Percentiles rank a stretch among this genome's conserved stretches.
Conservation (phyloP, 495 filamentous ascomycete species). For the Neurospora sp. region DNA sequence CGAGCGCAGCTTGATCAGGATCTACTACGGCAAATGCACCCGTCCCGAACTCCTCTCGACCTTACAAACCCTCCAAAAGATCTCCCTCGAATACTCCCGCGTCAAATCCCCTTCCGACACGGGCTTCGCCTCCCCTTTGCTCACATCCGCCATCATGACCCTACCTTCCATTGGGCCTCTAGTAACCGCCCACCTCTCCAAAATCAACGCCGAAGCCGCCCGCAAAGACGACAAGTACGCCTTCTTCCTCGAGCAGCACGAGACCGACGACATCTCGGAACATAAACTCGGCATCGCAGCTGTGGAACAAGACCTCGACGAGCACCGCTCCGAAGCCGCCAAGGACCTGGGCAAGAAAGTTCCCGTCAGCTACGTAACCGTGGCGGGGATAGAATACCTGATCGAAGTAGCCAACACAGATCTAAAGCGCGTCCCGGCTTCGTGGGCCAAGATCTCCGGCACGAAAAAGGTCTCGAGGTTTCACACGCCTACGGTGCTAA, state of each 20-base stretch:
- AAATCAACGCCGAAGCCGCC: constrained; percentile 79
- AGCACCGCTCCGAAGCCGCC: constrained; percentile 61
- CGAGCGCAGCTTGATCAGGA: constrained; percentile 84
- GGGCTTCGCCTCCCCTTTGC: constrained; percentile 60
- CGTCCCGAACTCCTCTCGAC: constrained; percentile 80
- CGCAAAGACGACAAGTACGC: constrained; percentile 81
- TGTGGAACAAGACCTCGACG: constrained; percentile 78
- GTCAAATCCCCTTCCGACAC: constrained; percentile 56
- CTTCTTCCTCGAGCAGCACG: constrained; percentile 82
- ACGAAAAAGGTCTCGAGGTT: constrained; percentile 91
- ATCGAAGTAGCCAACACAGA: constrained; percentile 78
- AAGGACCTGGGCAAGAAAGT: constrained; percentile 58
- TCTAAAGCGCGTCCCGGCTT: constrained; percentile 79
- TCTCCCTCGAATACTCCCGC: constrained; percentile 60
- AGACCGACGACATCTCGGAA: constrained; percentile 74
- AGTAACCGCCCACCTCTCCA: constrained; percentile 64
- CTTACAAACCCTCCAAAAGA: constrained; percentile 74
- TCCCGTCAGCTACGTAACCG: constrained; percentile 64
- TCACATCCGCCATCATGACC: constrained; percentile 63
- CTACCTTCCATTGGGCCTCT: constrained; percentile 67
- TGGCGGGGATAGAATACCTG: constrained; percentile 86
- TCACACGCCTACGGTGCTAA: constrained; percentile 83
- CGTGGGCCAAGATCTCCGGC: constrained; percentile 86
- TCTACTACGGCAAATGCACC: constrained; percentile 94
- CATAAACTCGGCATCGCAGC: constrained; percentile 87